phyloP scores from a whole-genome alignment of 495 filamentous ascomycete species.

The Talaromyces stipitatus region DNA sequence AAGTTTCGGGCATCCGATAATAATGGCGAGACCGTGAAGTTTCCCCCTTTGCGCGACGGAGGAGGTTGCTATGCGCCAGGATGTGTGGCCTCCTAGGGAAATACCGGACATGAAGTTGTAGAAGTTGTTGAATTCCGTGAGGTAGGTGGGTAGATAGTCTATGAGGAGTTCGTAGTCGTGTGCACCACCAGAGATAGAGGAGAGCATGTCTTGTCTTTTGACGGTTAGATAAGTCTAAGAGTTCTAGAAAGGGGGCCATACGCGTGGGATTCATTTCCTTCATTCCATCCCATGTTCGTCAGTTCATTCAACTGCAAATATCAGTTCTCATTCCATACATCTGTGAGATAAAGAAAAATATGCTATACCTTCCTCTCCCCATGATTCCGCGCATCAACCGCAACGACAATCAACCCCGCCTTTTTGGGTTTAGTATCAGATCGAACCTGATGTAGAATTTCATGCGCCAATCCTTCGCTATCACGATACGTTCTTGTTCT shows the following conservation, averaged over 20 bases:
- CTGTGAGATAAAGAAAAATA: neutral
- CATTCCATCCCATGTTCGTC: neutral
- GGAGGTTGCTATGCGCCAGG: conserved; percentile 5
- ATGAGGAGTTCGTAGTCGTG: conserved; percentile 4
- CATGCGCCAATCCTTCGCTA: neutral
- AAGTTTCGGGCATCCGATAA: neutral
- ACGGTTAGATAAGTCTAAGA: neutral
- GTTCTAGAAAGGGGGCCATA: neutral
- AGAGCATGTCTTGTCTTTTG: conserved; percentile 3
- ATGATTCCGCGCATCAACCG: conserved; percentile 5
- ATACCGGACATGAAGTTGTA: conserved; percentile 8
- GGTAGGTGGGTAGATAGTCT: conserved; percentile 1
- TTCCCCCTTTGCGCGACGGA: neutral
- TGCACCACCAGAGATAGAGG: neutral
- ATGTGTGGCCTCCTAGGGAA: conserved; percentile 5
- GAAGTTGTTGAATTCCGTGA: conserved; percentile 1
- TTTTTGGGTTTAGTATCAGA: neutral
- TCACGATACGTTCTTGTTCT: neutral
- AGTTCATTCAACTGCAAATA: neutral
- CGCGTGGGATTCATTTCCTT: conserved; percentile 4
- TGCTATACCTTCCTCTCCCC: conserved; percentile 5
- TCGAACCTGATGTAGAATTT: neutral
- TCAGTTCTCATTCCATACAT: neutral
- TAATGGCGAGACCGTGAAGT: conserved; percentile 1
- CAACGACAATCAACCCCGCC: conserved; percentile 5